phyloP scores from a whole-genome alignment of 2,329 filamentous ascomycete genomes.

The Neopestalotiopsis sp. region DNA sequence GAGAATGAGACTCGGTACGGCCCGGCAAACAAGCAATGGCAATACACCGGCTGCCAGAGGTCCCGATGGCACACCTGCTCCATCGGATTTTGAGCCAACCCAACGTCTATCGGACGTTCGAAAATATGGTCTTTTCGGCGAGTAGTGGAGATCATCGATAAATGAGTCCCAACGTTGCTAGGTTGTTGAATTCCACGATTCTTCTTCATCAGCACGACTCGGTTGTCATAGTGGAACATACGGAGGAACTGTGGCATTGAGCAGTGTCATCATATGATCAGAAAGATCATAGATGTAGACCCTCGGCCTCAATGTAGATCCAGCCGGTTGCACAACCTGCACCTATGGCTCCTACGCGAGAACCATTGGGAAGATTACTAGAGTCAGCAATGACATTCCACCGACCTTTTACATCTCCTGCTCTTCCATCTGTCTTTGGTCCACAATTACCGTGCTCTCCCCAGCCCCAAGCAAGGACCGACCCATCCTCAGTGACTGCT shows the following conservation, averaged over 20 bases:
- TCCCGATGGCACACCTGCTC: constrained; percentile 4
- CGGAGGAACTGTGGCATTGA: neutral
- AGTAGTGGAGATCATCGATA: constrained; percentile 24
- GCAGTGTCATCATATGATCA: neutral
- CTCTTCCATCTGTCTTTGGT: constrained; percentile 61
- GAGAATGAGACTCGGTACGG: constrained; percentile 46
- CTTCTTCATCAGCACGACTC: neutral
- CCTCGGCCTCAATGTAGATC: constrained; percentile 56
- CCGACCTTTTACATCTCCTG: constrained; percentile 66
- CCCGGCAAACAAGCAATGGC: constrained; percentile 31
- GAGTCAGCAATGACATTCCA: constrained; percentile 71
- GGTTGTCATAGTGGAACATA: neutral
- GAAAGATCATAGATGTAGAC: constrained; percentile 34
- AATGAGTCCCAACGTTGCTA: neutral
- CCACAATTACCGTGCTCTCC: constrained; percentile 98
- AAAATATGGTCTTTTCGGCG: constrained; percentile 47
- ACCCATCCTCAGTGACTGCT: constrained; percentile 66
- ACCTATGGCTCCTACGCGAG: constrained; percentile 65
- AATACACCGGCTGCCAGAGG: constrained; percentile 18
- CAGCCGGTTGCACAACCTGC: constrained; percentile 94
- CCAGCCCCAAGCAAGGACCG: constrained; percentile 91
- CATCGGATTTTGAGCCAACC: constrained; percentile 67
- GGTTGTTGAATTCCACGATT: neutral
- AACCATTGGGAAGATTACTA: constrained; percentile 55
- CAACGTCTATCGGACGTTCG: constrained; percentile 74